These are phyloP conservation scores for Penicillium robsamsonii DNA, from an alignment of 495 filamentous ascomycete genomes.

Conservation along the genomic window DNA sequence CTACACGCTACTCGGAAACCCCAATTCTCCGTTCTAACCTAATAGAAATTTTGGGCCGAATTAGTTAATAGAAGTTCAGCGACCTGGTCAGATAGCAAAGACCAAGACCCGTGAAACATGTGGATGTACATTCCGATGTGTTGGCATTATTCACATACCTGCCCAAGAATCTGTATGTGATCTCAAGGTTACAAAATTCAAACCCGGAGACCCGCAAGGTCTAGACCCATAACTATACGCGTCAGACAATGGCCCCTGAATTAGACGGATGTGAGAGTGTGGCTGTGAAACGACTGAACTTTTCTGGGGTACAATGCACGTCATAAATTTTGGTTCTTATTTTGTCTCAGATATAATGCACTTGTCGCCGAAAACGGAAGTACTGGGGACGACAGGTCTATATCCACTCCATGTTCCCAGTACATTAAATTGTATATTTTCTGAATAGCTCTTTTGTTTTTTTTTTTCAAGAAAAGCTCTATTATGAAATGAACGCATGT, in stretches of 20 bases:
- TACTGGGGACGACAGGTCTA: background rate
- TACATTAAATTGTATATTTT: background rate
- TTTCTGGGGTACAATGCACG: background rate
- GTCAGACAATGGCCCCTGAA: background rate
- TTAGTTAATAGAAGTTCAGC: background rate
- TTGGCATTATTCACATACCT: conserved; percentile 2
- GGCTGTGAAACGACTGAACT: background rate
- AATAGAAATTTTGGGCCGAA: background rate
- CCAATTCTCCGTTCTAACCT: background rate
- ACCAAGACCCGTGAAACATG: background rate
- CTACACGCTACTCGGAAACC: background rate
- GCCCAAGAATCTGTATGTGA: background rate
- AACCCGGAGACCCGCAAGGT: background rate
- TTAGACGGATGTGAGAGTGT: background rate
- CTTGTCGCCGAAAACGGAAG: conserved; percentile 9
- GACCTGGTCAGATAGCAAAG: background rate
- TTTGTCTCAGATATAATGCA: background rate
- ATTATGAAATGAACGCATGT: background rate
- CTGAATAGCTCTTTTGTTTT: background rate
- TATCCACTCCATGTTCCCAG: background rate
- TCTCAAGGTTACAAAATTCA: background rate
- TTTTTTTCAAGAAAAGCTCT: background rate
- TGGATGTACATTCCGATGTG: conserved; percentile 1
- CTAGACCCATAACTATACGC: conserved; percentile 2
- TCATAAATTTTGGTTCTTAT: background rate